Conservation (phyloP, 2,329 filamentous ascomycete species). For the Corynespora cassiicola region DNA sequence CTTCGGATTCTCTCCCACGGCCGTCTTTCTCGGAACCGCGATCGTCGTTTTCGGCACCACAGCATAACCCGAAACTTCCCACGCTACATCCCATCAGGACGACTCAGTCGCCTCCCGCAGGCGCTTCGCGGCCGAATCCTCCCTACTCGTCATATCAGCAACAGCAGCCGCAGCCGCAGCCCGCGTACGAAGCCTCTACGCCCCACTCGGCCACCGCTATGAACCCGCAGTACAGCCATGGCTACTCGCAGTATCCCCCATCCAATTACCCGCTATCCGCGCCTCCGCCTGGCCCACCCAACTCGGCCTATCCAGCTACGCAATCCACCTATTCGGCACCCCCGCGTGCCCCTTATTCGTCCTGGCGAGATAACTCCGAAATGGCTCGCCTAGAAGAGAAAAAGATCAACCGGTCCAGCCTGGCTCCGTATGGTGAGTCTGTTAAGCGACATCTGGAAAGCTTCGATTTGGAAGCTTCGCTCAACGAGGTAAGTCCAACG, state of each 20-base stretch:
- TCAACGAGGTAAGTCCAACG: conserved; percentile 53
- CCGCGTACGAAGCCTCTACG: conserved; percentile 43
- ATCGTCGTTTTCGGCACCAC: conserved; percentile 33
- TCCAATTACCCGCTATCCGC: conserved; percentile 49
- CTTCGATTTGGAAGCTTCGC: conserved; percentile 63
- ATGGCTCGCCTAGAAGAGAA: conserved; percentile 41
- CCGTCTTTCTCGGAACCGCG: conserved; percentile 31
- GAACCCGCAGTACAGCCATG: conserved; percentile 47
- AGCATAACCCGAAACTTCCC: conserved; percentile 42
- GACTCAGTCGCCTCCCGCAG: conserved; percentile 39
- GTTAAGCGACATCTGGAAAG: conserved; percentile 70
- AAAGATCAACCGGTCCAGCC: conserved; percentile 40
- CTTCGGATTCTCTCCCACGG: conserved; percentile 34
- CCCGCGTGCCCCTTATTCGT: conserved; percentile 35
- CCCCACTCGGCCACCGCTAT: conserved; percentile 45
- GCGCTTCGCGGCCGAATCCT: conserved; percentile 25
- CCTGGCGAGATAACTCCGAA: conserved; percentile 48
- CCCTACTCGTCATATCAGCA: conserved; percentile 40
- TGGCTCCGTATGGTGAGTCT: conserved; percentile 51
- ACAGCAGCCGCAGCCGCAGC: conserved; percentile 38
- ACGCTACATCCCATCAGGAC: conserved; percentile 46
- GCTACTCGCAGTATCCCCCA: conserved; percentile 51
- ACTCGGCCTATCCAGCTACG: conserved; percentile 50
- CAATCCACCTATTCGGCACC: conserved; percentile 49
- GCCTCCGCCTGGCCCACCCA: conserved; percentile 40